A percentile compares a stretch with the other conserved stretches of the same genome.
phyloP scores from a whole-genome alignment of 306 rosid species.

The Cyamopsis tetragonoloba region DNA sequence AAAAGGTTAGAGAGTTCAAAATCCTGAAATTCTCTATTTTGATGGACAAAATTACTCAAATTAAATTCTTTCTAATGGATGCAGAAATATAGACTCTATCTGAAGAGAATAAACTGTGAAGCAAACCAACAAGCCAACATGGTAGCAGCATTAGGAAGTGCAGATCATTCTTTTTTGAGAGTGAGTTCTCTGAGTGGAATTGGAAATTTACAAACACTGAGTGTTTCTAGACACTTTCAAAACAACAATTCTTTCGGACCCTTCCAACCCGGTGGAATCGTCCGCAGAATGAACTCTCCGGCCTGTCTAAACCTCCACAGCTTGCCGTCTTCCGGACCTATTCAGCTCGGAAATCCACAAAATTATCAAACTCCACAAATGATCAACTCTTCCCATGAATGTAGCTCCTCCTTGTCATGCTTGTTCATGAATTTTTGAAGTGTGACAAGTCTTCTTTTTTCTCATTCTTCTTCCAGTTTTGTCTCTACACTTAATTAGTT shows the following conservation, averaged over 20 bases:
- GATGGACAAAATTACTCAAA: too few relatives aligned
- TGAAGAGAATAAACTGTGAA: constrained; percentile 77
- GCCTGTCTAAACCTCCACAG: too few relatives aligned
- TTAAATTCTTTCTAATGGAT: constrained; percentile 22
- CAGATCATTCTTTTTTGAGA: constrained; percentile 73
- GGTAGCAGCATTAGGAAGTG: constrained; percentile 74
- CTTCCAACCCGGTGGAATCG: constrained; percentile 61
- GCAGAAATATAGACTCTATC: constrained; percentile 95
- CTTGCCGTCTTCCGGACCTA: too few relatives aligned
- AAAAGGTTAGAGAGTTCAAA: too few relatives aligned
- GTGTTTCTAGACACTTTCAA: constrained; percentile 63
- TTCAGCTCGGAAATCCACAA: too few relatives aligned
- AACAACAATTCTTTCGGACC: constrained; percentile 52
- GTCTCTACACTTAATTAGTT: neutral
- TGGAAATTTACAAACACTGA: constrained; percentile 50
- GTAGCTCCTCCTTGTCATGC: constrained; percentile 20
- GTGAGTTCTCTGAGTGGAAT: constrained; percentile 53
- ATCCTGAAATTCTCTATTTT: too few relatives aligned
- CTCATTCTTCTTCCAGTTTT: neutral
- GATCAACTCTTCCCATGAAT: too few relatives aligned
- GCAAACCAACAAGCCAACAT: constrained; percentile 91
- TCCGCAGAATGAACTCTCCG: constrained; percentile 73
- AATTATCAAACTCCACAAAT: too few relatives aligned
- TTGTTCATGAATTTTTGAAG: constrained; percentile 25
- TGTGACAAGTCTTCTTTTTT: constrained; percentile 10